These are phyloP conservation scores for Cladorrhinum sp. DNA, from an alignment of 2,329 filamentous ascomycete genomes.

Conservation along the genomic window DNA sequence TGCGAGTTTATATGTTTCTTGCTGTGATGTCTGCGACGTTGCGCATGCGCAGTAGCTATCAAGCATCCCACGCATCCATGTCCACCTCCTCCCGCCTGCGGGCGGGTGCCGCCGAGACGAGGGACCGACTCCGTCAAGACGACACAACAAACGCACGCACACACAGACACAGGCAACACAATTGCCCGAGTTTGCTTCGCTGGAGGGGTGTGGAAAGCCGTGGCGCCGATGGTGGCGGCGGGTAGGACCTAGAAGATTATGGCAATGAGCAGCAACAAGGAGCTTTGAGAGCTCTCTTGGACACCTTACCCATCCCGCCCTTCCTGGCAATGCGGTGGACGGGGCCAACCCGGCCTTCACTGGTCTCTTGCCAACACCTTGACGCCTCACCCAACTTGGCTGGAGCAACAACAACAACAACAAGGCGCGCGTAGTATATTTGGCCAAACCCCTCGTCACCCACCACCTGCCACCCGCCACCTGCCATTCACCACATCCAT, in stretches of 20 bases:
- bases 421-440: not conserved
- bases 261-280: not conserved
- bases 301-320: not conserved
- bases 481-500: not conserved
- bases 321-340: not conserved
- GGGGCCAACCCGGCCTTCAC: not conserved
- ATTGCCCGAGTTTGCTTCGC: not conserved
- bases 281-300: not conserved
- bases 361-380: not conserved
- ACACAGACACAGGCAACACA: not conserved
- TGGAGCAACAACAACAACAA: not conserved
- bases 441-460: not conserved
- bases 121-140: not conserved
- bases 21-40: not conserved
- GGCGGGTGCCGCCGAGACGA: not conserved
- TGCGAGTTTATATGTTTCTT: conserved; percentile 15
- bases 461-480: not conserved
- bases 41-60: not conserved
- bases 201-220: not conserved
- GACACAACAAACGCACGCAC: not conserved
- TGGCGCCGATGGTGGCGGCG: not conserved
- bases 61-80: not conserved
- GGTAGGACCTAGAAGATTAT: not conserved
- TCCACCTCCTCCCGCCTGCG: not conserved
- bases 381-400: not conserved